A percentile compares a stretch with the other conserved stretches of the same genome.
Conservation (phyloP, 2,329 filamentous ascomycete genomes). For the Phaeosphaeriaceae sp. region DNA sequence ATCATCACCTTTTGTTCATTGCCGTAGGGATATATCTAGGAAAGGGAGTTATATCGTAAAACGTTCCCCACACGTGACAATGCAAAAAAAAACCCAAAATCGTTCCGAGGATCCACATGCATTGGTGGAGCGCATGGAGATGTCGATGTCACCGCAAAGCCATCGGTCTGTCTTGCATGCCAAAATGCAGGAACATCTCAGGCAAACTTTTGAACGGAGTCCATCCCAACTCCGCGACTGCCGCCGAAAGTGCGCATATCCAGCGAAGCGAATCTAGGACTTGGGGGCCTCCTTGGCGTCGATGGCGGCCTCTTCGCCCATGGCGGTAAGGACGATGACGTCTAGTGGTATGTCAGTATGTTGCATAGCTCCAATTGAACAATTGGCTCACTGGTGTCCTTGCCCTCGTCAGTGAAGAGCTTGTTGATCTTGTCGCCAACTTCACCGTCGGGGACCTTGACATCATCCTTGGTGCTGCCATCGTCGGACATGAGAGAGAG, state of each 20-base stretch:
- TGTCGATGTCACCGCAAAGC: conserved; percentile 36
- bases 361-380: background rate
- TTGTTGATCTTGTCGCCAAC: conserved; percentile 84
- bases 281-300: conserved; percentile 91
- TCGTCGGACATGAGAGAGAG: conserved; percentile 90
- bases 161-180: conserved; percentile 29
- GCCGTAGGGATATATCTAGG: conserved; percentile 45
- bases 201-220: conserved; percentile 31
- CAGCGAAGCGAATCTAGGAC: conserved; percentile 38
- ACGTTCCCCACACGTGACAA: conserved; percentile 46
- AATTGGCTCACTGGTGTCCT: conserved; percentile 84
- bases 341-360: conserved; percentile 60
- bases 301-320: conserved; percentile 92
- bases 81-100: conserved; percentile 49
- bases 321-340: conserved; percentile 90
- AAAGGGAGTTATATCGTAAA: conserved; percentile 42
- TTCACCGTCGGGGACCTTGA: conserved; percentile 90
- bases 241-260: conserved; percentile 34
- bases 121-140: conserved; percentile 39
- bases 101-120: conserved; percentile 45
- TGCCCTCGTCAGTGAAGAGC: conserved; percentile 82
- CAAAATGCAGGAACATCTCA: conserved; percentile 23
- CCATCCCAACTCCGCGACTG: conserved; percentile 35
- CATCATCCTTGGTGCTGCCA: conserved; percentile 90
- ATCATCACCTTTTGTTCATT: conserved; percentile 47